Evolutionary conservation across 75 land plant genomes (phyloP).

Genomic region (Ceratopteris richardii): DNA sequence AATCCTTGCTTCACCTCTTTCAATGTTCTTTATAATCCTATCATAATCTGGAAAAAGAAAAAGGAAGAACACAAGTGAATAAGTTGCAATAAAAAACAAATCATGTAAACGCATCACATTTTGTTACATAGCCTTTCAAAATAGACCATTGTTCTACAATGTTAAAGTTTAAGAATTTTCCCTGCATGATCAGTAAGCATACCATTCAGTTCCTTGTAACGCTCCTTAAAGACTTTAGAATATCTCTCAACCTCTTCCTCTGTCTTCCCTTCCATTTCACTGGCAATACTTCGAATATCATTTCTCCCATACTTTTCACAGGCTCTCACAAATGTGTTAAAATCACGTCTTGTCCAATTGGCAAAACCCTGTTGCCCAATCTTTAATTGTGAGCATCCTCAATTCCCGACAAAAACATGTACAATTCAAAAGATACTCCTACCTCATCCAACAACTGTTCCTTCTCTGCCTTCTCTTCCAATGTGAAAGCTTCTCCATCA

Average conservation of each 20-base stretch:
- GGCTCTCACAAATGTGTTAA: conserved; percentile 88
- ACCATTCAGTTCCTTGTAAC: conserved; percentile 92
- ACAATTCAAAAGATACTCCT: too few relatives aligned
- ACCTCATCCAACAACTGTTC: conserved; percentile 75
- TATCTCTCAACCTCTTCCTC: conserved; percentile 93
- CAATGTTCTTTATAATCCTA: conserved; percentile 87
- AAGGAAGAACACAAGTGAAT: too few relatives aligned
- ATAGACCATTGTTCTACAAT: too few relatives aligned
- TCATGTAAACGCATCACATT: too few relatives aligned
- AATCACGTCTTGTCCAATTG: conserved; percentile 89
- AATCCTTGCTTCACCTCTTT: conserved; percentile 93
- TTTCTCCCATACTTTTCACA: conserved; percentile 96
- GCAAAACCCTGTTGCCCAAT: conserved; percentile 60
- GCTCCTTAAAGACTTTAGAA: conserved; percentile 81
- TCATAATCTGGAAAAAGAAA: conserved; percentile 98
- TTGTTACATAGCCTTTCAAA: too few relatives aligned
- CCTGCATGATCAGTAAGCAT: too few relatives aligned
- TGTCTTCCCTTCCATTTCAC: conserved; percentile 96
- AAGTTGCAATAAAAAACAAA: too few relatives aligned
- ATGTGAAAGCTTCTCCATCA: conserved; percentile 73
- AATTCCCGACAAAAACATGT: too few relatives aligned
- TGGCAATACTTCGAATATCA: conserved; percentile 83
- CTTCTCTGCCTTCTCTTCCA: conserved; percentile 91
- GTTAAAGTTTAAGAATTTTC: too few relatives aligned
- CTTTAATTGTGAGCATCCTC: too few relatives aligned